These are phyloP conservation scores for Globomyces sp. DNA, from an alignment of 371 early-diverging fungal genomes.

Conservation along the genomic window DNA sequence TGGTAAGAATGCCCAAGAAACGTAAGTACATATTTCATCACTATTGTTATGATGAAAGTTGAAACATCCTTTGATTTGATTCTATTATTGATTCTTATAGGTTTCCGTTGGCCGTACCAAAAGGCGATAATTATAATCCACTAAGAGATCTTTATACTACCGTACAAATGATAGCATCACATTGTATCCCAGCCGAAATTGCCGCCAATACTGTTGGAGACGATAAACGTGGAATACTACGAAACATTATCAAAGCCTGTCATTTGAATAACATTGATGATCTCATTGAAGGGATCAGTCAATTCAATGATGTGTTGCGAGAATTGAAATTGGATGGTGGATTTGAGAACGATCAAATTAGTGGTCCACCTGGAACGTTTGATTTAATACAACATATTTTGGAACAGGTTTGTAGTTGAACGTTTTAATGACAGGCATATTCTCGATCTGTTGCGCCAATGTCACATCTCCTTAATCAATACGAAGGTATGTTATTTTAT, in stretches of 20 bases:
- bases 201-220: conserved; percentile 59
- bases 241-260: conserved; percentile 75
- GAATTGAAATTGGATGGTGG: conserved; percentile 23
- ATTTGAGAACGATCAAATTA: conserved; percentile 17
- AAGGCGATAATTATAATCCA: conserved; percentile 73
- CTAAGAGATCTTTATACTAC: conserved; percentile 73
- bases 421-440: conserved; percentile 49
- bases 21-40: conserved; percentile 13
- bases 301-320: conserved; percentile 59
- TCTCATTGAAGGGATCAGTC: conserved; percentile 65
- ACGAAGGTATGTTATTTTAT: conserved; percentile 47
- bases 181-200: conserved; percentile 51
- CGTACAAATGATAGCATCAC: conserved; percentile 60
- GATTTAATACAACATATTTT: conserved; percentile 80
- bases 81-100: background rate
- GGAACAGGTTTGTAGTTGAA: conserved; percentile 54
- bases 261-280: conserved; percentile 69
- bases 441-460: conserved; percentile 82
- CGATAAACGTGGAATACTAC: conserved; percentile 64
- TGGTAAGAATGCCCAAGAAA: conserved; percentile 24
- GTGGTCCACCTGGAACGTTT: conserved; percentile 50
- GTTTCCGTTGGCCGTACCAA: conserved; percentile 27
- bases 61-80: no score
- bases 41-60: no score
- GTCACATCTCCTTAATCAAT: conserved; percentile 76